Conservation (phyloP, 73 alveolate species). For the Tetrahymena elliotti region DNA sequence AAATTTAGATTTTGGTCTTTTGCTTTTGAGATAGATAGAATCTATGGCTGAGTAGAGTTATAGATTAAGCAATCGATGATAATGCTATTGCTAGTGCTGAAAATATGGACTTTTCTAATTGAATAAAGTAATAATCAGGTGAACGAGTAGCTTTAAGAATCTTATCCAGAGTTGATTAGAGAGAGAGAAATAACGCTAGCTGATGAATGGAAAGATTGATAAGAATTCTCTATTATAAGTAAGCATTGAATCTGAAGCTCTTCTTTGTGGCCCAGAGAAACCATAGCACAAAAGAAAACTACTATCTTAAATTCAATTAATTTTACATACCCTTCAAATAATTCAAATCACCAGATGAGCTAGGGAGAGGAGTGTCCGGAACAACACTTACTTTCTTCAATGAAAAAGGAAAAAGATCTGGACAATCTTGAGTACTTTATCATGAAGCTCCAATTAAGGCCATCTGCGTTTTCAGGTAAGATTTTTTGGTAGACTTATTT, state of each 20-base stretch:
- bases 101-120: neutral
- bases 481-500: neutral
- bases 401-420: neutral
- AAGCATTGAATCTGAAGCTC: neutral
- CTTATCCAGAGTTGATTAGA: neutral
- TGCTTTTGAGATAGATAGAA: neutral
- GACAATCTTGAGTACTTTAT: neutral
- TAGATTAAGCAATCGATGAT: neutral
- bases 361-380: neutral
- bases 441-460: constrained; percentile 1
- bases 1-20: neutral
- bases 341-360: neutral
- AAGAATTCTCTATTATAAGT: neutral
- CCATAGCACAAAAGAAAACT: neutral
- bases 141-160: neutral
- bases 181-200: neutral
- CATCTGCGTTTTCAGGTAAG: constrained; percentile 1
- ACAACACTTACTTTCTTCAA: neutral
- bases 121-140: neutral
- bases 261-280: neutral
- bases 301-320: neutral
- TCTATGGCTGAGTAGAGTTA: neutral
- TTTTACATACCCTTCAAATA: neutral
- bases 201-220: neutral
- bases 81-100: neutral